Evolutionary conservation across 2,329 filamentous ascomycete species (phyloP).

Genomic region (Lachnellula willkommii): DNA sequence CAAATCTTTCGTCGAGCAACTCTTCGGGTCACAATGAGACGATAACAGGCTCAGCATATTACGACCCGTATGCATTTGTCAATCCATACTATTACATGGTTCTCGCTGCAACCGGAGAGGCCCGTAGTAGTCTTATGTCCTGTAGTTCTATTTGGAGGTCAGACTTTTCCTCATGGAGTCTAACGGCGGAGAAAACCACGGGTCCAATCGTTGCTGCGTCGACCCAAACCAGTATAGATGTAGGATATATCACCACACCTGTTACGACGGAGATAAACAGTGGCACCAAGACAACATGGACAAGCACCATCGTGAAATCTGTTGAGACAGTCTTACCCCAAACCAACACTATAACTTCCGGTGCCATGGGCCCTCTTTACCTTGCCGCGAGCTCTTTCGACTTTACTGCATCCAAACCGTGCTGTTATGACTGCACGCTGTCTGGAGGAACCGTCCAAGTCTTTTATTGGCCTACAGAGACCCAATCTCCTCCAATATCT

Average conservation of each 20-base stretch:
- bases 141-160: background rate
- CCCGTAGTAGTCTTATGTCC: background rate
- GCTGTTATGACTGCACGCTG: background rate
- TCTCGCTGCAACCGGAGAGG: background rate
- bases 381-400: background rate
- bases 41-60: background rate
- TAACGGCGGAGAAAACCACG: background rate
- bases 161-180: background rate
- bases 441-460: background rate
- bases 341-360: background rate
- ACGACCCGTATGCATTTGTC: background rate
- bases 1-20: background rate
- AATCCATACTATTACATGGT: background rate
- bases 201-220: background rate
- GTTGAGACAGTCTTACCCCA: background rate
- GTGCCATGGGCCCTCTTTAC: background rate
- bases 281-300: background rate
- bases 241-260: background rate
- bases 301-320: background rate
- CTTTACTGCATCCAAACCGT: background rate
- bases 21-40: background rate
- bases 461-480: background rate
- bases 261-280: background rate
- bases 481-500: background rate
- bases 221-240: background rate